These are phyloP conservation scores for Ogataea parapolymorpha DNA, from an alignment of 805 yeast genomes.

Conservation along the genomic window DNA sequence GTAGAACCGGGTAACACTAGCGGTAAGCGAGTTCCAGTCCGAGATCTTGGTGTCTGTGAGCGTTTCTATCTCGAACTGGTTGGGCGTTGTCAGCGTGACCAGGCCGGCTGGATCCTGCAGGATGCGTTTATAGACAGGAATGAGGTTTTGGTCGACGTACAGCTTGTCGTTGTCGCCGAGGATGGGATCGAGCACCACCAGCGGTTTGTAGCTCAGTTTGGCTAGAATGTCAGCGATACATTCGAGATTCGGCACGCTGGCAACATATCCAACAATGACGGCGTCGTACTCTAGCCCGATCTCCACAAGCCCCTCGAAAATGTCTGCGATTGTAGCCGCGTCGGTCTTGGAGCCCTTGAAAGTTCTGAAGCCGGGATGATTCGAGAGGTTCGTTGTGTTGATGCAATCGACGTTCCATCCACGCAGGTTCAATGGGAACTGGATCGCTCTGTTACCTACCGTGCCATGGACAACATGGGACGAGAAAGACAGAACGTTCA, in stretches of 20 bases:
- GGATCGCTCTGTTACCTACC: constrained; percentile 90
- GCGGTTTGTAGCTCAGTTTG: constrained; percentile 27
- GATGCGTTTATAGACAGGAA: constrained; percentile 50
- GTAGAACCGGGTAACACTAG: constrained; percentile 42
- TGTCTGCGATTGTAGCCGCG: constrained; percentile 42
- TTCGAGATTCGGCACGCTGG: constrained; percentile 53
- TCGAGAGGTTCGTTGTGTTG: constrained; percentile 84
- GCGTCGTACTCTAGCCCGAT: constrained; percentile 56
- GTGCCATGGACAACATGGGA: constrained; percentile 95
- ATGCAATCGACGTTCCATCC: constrained; percentile 94
- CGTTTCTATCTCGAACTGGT: constrained; percentile 69
- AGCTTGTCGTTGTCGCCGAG: constrained; percentile 85
- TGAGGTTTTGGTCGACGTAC: constrained; percentile 62
- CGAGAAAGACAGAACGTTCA: constrained; percentile 55
- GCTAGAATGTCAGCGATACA: constrained; percentile 38
- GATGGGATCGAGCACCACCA: constrained; percentile 85
- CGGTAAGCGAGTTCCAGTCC: constrained; percentile 35
- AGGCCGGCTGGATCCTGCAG: constrained; percentile 34
- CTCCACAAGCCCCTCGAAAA: constrained; percentile 54
- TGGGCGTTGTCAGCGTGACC: constrained; percentile 61
- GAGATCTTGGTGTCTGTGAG: constrained; percentile 46
- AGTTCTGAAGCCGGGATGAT: constrained; percentile 84
- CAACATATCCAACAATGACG: constrained; percentile 76
- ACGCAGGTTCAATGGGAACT: constrained; percentile 78
- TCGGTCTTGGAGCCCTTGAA: constrained; percentile 57